Conservation (phyloP, 2,329 filamentous ascomycete genomes). For the Reticulascus tulasneorum region DNA sequence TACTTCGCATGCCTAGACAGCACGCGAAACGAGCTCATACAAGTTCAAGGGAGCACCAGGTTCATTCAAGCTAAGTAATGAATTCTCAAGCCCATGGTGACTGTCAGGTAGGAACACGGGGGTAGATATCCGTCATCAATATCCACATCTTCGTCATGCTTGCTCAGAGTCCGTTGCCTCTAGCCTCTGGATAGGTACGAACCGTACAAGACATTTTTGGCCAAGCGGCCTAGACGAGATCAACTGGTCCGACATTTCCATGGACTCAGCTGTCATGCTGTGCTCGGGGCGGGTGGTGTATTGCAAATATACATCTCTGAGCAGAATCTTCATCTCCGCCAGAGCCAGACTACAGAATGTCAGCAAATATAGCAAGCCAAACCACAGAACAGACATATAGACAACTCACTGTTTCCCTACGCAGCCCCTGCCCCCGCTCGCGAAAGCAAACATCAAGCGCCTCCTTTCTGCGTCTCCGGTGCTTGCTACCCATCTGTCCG, state of each 20-base stretch:
- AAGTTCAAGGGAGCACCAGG: too few species aligned
- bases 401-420: constrained; percentile 61
- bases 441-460: constrained; percentile 61
- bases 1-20: too few species aligned
- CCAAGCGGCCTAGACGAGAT: constrained; percentile 61
- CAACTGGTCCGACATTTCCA: constrained; percentile 64
- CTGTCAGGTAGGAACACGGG: too few species aligned
- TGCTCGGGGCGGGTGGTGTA: constrained; percentile 53
- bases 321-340: constrained; percentile 63
- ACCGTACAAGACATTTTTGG: constrained; percentile 54
- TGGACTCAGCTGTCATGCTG: constrained; percentile 50
- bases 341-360: constrained; percentile 48
- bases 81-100: too few species aligned
- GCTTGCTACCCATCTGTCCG: constrained; percentile 76
- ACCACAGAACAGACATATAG: not conserved
- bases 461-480: constrained; percentile 69
- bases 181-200: constrained; percentile 28
- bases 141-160: too few species aligned
- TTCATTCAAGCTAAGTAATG: too few species aligned
- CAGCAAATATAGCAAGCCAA: not conserved
- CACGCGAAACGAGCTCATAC: too few species aligned
- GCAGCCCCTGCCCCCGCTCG: constrained; percentile 61
- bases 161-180: too few species aligned
- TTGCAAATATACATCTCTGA: constrained; percentile 57
- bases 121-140: too few species aligned